phyloP scores from a whole-genome alignment of 202 grass and related monocot genomes.

The Cymbopogon flexuosus region DNA sequence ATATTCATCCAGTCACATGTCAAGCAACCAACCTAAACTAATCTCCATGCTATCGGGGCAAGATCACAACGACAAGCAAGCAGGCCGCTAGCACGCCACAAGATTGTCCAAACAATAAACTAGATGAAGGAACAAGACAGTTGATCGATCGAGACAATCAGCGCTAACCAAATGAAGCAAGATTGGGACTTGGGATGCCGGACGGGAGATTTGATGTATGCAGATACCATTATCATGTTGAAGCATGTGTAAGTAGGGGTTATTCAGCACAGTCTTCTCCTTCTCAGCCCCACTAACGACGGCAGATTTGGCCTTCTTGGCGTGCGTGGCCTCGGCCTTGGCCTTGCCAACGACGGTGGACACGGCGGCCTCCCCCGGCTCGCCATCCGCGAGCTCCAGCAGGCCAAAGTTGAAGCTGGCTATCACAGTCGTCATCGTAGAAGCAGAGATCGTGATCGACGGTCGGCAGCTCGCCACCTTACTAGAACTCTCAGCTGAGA shows the following conservation, averaged over 20 bases:
- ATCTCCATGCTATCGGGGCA: too few relatives aligned
- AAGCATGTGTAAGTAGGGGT: not conserved
- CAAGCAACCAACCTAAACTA: not conserved
- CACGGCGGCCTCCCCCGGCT: conserved; percentile 22
- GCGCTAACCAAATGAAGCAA: not conserved
- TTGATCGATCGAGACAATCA: too few relatives aligned
- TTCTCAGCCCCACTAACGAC: not conserved
- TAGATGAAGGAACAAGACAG: too few relatives aligned
- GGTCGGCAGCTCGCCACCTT: too few relatives aligned
- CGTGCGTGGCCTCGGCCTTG: not conserved
- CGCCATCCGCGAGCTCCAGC: conserved; percentile 12
- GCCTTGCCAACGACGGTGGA: not conserved
- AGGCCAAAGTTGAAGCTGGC: conserved; percentile 15
- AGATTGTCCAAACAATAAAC: too few relatives aligned
- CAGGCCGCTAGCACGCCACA: too few relatives aligned
- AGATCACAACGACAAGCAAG: too few relatives aligned
- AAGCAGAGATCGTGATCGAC: not conserved
- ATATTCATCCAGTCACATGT: not conserved
- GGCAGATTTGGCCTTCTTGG: not conserved
- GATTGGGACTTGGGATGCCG: not conserved
- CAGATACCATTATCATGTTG: not conserved
- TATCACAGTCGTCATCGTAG: too few relatives aligned
- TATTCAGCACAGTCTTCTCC: not conserved
- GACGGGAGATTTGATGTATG: too few relatives aligned
- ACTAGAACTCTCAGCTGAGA: too few relatives aligned